Evolutionary conservation across 371 early-diverging fungal species (phyloP), one percentile per base, ranked within the genome.

Genomic region (Saksenaea oblongispora): DNA sequence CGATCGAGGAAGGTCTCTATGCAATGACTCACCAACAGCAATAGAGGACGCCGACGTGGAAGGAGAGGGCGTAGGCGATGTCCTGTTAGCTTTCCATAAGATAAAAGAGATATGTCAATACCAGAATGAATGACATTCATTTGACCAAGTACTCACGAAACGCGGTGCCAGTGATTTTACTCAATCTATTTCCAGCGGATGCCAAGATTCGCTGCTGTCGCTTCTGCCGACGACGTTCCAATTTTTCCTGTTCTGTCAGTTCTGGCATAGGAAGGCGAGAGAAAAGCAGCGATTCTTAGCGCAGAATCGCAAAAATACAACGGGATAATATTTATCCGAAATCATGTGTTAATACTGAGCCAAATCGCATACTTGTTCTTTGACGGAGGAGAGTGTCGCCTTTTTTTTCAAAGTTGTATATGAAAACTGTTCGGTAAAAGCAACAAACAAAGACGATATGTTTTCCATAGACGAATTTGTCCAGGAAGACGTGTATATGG

Each of bases 141-240:
- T 57, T n/a, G 13, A n/a, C 35, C 17, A 34, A 17, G 13, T 35
- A 65, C 64, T 71, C 74, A 77, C 80, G 73, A 62, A 71, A 70
- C 35, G 75, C 78, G 13, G 82, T 86, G 47, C 81, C 80, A 11
- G 86, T 87, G 55, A 87, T 87, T 54, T 79, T 78, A 65, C 72
- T 79, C 42, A 87, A 56, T 41, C 88, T 67, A 65, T 84, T 82
- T 42, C 76, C 80, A 28, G 85, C 88, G 17, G 82, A 82, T 5
- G 84, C 83, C 28, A 86, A 70, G 56, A 87, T 87, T 58, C 73
- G 75, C 69, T 83, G 82, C 59, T 87, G 85, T 24, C 88, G 75
- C 56, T 79, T 78, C 42, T 84, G 81, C 31, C 88, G 82, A 54
- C 88, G 80, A 54, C 75, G 75, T 69, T 85, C 83, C 17, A 75